Percentiles rank a stretch among this genome's conserved stretches.
phyloP scores from a whole-genome alignment of 2,329 filamentous ascomycete genomes.

The Ophiognomonia clavigignenti-juglandacearum region DNA sequence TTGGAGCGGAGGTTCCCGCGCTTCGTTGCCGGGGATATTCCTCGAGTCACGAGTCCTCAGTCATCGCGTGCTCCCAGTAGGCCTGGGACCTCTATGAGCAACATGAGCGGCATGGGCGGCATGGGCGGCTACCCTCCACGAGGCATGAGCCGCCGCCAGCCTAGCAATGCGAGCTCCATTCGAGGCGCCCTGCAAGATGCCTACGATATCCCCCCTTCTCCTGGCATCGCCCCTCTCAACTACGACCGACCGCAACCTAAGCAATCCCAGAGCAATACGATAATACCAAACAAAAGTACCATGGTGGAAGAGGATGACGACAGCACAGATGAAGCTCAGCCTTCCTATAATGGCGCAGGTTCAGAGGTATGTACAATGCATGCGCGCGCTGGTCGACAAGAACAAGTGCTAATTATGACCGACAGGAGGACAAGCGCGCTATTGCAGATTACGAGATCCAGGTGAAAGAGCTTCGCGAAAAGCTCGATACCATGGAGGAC shows the following conservation, averaged over 20 bases:
- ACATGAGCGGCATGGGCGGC: slow-evolving; percentile 27
- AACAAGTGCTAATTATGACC: slow-evolving; percentile 1
- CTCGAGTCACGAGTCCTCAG: slow-evolving; percentile 64
- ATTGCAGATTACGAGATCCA: slow-evolving; percentile 78
- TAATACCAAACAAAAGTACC: slow-evolving; percentile 95
- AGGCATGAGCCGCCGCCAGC: slow-evolving; percentile 48
- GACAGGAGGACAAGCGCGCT: slow-evolving; percentile 61
- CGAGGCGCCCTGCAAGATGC: slow-evolving; percentile 34
- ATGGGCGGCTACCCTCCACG: slow-evolving; percentile 43
- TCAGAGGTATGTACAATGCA: slow-evolving; percentile 30
- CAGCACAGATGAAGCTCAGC: slow-evolving; percentile 53
- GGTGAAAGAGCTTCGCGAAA: slow-evolving; percentile 68
- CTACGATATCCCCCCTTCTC: slow-evolving; percentile 55
- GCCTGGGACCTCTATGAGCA: slow-evolving; percentile 57
- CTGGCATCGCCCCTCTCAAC: slow-evolving; percentile 54
- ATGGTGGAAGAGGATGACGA: slow-evolving; percentile 96
- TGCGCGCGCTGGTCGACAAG: neutral
- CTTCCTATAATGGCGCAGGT: slow-evolving; percentile 33
- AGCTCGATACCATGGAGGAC: slow-evolving; percentile 66
- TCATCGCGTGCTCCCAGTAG: slow-evolving; percentile 58
- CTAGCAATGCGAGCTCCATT: slow-evolving; percentile 60
- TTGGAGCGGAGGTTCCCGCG: slow-evolving; percentile 84
- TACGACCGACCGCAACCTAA: slow-evolving; percentile 77
- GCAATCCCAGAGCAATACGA: slow-evolving; percentile 91
- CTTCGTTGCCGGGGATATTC: slow-evolving; percentile 66